A percentile compares a stretch with the other conserved stretches of the same genome.
Conservation (phyloP, 306 rosid species). For the Styphnolobium japonicum region DNA sequence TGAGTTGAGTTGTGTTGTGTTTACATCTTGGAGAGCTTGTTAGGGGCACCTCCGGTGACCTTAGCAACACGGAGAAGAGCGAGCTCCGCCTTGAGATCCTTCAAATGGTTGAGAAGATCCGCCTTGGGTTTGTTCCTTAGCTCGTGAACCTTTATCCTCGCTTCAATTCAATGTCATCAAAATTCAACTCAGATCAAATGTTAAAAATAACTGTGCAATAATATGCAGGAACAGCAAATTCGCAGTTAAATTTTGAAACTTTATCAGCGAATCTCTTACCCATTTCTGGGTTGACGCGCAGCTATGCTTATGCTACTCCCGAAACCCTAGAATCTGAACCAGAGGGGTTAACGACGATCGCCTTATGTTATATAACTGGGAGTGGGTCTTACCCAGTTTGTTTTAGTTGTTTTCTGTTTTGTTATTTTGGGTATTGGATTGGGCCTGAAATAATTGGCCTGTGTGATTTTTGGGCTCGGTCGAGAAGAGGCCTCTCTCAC, state of each 20-base stretch:
- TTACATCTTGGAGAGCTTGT: constrained; percentile 94
- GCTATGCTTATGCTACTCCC: not conserved
- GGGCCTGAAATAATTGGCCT: too few species aligned
- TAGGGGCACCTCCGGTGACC: constrained; percentile 97
- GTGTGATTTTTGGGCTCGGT: too few species aligned
- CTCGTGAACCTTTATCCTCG: constrained; percentile 93
- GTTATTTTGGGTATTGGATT: too few species aligned
- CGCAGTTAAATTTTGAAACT: not conserved
- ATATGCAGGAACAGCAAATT: too few species aligned
- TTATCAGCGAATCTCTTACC: constrained; percentile 32
- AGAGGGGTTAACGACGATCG: not conserved
- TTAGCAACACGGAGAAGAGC: constrained; percentile 88
- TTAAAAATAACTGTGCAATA: too few species aligned
- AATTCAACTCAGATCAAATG: not conserved
- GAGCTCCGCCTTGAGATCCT: constrained; percentile 90
- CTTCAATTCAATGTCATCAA: constrained; percentile 36
- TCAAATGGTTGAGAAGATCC: constrained; percentile 67
- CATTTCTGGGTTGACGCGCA: constrained; percentile 25
- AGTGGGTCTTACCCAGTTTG: too few species aligned
- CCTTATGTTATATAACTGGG: too few species aligned
- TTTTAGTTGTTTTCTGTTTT: too few species aligned
- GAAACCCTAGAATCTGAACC: constrained; percentile 26
- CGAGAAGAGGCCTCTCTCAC: too few species aligned
- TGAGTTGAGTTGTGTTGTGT: too few species aligned
- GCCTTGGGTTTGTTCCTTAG: constrained; percentile 69